A percentile compares a stretch with the other conserved stretches of the same genome.
Evolutionary conservation across 164 flowering plant genomes (phyloP).

Genomic region (Tetrastigma voinierianum): DNA sequence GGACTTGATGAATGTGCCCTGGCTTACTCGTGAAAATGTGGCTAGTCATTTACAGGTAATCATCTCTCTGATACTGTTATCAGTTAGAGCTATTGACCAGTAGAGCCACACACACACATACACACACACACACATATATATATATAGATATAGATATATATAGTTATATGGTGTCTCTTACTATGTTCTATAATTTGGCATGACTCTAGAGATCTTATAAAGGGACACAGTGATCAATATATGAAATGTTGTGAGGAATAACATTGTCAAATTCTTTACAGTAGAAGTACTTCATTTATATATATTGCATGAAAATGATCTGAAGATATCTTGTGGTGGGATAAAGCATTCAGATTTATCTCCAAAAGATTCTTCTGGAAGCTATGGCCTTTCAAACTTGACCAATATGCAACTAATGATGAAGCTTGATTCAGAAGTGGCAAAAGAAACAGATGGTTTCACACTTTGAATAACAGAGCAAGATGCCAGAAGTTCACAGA

Average conservation of each 20-base stretch:
- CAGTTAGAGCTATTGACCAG: background rate
- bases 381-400: slow-evolving; percentile 39
- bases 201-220: too few relatives aligned
- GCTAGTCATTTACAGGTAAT: slow-evolving; percentile 98
- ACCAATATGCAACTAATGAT: slow-evolving; percentile 24
- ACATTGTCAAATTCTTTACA: slow-evolving; percentile 15
- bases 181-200: too few relatives aligned
- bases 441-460: too few relatives aligned
- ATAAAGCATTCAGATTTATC: slow-evolving; percentile 42
- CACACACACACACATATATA: too few relatives aligned
- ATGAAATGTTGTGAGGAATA: background rate
- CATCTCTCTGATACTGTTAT: slow-evolving; percentile 5
- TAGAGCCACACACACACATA: too few relatives aligned
- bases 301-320: slow-evolving; percentile 72
- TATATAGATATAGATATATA: too few relatives aligned
- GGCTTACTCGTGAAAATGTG: slow-evolving; percentile 96
- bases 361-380: slow-evolving; percentile 39
- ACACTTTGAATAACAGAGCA: too few relatives aligned
- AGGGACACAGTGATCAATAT: too few relatives aligned
- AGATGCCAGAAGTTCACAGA: slow-evolving; percentile 24
- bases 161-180: too few relatives aligned
- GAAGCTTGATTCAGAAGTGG: too few relatives aligned
- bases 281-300: slow-evolving; percentile 94
- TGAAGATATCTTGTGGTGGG: slow-evolving; percentile 37
- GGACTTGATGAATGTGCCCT: slow-evolving; percentile 86